Base-by-base conservation (phyloP, 371 early-diverging fungal species). In the Syncephalis fuscata region DNA sequence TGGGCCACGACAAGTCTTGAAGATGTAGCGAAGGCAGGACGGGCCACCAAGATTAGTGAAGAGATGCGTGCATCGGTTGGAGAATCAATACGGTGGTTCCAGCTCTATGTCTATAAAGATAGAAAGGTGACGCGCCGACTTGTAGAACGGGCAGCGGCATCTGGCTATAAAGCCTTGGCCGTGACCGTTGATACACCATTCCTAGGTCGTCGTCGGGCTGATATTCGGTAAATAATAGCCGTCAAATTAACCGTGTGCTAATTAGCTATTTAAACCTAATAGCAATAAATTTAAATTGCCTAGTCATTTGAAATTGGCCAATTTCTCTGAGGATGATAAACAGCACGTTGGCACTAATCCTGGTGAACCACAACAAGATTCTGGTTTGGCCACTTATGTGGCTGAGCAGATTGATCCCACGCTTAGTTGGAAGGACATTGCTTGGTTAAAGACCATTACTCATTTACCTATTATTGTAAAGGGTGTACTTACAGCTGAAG, bases 171-270 rank as follows among this genome's bases (percentile, higher is more conserved):
- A 55, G 87, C 76, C 0, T 58, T 96, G 7, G 84, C 91, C 52
- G 75, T 93, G 26, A 96, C 94, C 0, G 94, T 85, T 3, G 97
- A 94, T 65, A 84, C 92, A 0, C 94, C 95, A 2, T 72, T 78
- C 53, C 66, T 93, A 41, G 95, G 92, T 26, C 69, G 80, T 10
- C 80, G 94, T 9, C 84, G 89, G 44, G 82, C 85, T 40, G 92
- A 93, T 64, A 88, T 88, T 73, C 75, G 97, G 25, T 73, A 78
- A 54, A 80, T 32, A n/a, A n/a, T n/a, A 32, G 32, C 11, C 32
- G 32, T 11, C 7, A 32, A 78, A 58, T 70, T 32, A 32, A 7
- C 32, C 4, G 7, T 32, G 4, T 32, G 11, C 32, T 32, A 32
- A 32, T 32, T 32, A 32, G 11, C 32, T 32, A 32, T 32, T 32